phyloP scores from a whole-genome alignment of 2,329 filamentous ascomycete species.

The Rhynchosporium secalis region DNA sequence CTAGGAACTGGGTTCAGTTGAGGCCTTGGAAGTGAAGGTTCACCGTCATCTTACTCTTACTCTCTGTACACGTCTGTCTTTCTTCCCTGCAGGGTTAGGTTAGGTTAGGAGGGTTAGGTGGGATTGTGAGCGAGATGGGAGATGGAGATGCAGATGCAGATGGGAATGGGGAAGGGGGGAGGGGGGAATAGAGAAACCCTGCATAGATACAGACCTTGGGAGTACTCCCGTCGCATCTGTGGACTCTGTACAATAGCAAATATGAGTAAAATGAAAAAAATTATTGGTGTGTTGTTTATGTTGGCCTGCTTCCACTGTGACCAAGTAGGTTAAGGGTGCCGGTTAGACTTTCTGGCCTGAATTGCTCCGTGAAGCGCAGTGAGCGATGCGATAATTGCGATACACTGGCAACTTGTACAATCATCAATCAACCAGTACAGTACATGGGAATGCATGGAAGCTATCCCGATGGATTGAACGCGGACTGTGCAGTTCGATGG shows the following conservation, averaged over 20 bases:
- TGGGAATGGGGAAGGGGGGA: too few relatives aligned
- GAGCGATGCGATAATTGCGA: too few relatives aligned
- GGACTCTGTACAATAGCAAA: too few relatives aligned
- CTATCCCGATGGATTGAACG: background rate
- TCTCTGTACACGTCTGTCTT: background rate
- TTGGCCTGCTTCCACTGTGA: too few relatives aligned
- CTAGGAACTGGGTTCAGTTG: background rate
- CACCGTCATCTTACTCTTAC: slow-evolving; percentile 17
- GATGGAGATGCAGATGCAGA: too few relatives aligned
- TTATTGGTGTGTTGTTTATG: too few relatives aligned
- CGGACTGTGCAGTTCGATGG: background rate
- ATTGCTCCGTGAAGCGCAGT: background rate
- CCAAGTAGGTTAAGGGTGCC: background rate
- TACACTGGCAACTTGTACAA: background rate
- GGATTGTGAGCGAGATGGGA: too few relatives aligned
- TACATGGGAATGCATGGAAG: background rate
- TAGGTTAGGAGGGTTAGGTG: too few relatives aligned
- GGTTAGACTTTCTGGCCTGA: background rate
- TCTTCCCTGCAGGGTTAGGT: slow-evolving; percentile 4
- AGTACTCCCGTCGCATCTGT: too few relatives aligned
- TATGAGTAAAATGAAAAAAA: too few relatives aligned
- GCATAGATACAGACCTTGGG: too few relatives aligned
- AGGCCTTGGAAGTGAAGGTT: background rate
- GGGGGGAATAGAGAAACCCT: too few relatives aligned
- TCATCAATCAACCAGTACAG: background rate